A percentile compares a stretch with the other conserved stretches of the same genome.
phyloP scores from a whole-genome alignment of 257 asterid species.

The Solanum ahanhuiri region DNA sequence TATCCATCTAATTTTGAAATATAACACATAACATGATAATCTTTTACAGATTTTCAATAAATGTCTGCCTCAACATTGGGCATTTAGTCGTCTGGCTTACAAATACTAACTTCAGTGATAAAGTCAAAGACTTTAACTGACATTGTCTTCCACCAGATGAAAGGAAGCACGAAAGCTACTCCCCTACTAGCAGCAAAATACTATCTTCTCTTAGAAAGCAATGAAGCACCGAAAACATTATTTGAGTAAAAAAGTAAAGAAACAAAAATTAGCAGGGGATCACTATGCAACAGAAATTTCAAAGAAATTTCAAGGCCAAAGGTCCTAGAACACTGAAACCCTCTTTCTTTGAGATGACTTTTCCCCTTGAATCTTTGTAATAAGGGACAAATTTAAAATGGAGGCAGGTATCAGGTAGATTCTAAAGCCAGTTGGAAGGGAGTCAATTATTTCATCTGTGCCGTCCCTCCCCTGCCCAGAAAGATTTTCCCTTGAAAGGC shows the following conservation, averaged over 20 bases:
- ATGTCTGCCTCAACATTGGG: not conserved
- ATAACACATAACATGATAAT: not conserved
- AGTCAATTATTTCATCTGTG: not conserved
- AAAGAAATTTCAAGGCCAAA: not conserved
- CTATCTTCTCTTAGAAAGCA: not conserved
- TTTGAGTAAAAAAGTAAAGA: not conserved
- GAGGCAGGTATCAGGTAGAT: not conserved
- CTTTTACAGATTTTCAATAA: not conserved
- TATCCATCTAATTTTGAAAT: not conserved
- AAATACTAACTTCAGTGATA: not conserved
- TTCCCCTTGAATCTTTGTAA: not conserved
- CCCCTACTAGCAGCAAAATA: not conserved
- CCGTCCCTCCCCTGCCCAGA: not conserved
- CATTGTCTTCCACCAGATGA: not conserved
- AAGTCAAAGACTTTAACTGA: not conserved
- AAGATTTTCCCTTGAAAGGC: not conserved
- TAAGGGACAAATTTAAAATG: not conserved
- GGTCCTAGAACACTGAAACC: not conserved
- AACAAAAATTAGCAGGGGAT: not conserved
- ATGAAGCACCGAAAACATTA: not conserved
- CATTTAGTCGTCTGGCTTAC: not conserved
- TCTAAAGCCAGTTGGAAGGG: not conserved
- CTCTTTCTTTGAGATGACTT: not conserved
- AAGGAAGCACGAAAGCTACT: not conserved
- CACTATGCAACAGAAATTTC: not conserved